These are phyloP conservation scores for Anaeromyces robustus DNA, from an alignment of 192 early-diverging fungal genomes.

Conservation along the genomic window DNA sequence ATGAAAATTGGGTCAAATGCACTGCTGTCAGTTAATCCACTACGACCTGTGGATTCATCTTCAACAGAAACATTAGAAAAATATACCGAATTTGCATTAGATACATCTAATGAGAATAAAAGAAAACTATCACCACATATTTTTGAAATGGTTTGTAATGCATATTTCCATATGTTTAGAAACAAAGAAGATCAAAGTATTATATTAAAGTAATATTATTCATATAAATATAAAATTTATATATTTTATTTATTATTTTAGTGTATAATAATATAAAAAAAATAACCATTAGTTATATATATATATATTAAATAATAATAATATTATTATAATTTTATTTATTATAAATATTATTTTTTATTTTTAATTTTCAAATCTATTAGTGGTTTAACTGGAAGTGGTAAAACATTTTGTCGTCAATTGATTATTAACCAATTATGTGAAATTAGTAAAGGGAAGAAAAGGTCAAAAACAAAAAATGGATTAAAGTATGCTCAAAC, in stretches of 20 bases:
- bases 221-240: too few species aligned
- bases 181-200: neutral
- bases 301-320: too few species aligned
- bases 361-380: too few species aligned
- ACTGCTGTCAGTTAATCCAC: neutral
- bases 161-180: neutral
- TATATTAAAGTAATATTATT: neutral
- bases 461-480: neutral
- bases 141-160: neutral
- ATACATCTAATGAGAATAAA: neutral
- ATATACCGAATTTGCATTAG: neutral
- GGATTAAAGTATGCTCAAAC: slow-evolving; percentile 33
- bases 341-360: too few species aligned
- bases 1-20: neutral
- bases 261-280: too few species aligned
- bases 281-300: too few species aligned
- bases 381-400: neutral
- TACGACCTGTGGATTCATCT: neutral
- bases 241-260: too few species aligned
- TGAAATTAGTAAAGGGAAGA: neutral
- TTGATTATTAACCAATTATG: neutral
- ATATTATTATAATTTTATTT: too few species aligned
- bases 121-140: neutral
- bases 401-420: neutral
- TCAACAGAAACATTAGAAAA: neutral